Base-by-base conservation (phyloP, 345 rosid genomes). In the Arabis hirsuta region DNA sequence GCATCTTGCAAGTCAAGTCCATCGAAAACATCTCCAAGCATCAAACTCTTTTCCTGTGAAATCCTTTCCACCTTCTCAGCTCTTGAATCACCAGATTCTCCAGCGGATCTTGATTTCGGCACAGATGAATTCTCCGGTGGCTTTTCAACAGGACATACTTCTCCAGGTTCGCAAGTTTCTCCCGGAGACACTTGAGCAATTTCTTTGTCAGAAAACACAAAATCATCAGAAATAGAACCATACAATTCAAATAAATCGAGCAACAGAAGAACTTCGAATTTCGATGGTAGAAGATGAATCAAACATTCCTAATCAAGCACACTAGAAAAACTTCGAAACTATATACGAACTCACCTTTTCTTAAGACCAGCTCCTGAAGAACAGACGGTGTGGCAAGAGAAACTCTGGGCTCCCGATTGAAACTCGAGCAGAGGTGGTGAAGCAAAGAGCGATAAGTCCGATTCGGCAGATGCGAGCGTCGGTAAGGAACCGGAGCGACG, bases 381-480 rank as follows among this genome's bases (percentile, higher is more conserved):
- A 73, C 62, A 43, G 27, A 54, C 31, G 67, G 84, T 31, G 89
- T 66, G 50, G 81, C 73, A 53, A 76, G 62, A 24, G 85, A 79
- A 12, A 83, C 65, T 9, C 46, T 78, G 45, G 86, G 79, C 14
- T 83, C 74, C 6, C 72, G 80, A 61, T 78, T 71, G 83, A 85
- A 82, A 46, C 79, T 69, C 3, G 90, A 80, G 65, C 85, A 20
- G 31, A 89, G 72, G 44, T 75, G 73, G 42, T 74, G 80, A 65
- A 87, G 61, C 7, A 87, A 64, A 65, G 76, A 80, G 42, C 73
- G 83, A 64, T 79, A 76, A 54, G 84, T 81, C 58, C 73, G 71
- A 55, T 78, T 85, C 82, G 76, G 84, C 6, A 42, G 41, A 50
- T 70, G 34, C 42, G 55, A 41, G 13, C 72, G 56, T 39, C 62